These are phyloP conservation scores for Xylaria acuta DNA, from an alignment of 495 filamentous ascomycete genomes.

Conservation along the genomic window DNA sequence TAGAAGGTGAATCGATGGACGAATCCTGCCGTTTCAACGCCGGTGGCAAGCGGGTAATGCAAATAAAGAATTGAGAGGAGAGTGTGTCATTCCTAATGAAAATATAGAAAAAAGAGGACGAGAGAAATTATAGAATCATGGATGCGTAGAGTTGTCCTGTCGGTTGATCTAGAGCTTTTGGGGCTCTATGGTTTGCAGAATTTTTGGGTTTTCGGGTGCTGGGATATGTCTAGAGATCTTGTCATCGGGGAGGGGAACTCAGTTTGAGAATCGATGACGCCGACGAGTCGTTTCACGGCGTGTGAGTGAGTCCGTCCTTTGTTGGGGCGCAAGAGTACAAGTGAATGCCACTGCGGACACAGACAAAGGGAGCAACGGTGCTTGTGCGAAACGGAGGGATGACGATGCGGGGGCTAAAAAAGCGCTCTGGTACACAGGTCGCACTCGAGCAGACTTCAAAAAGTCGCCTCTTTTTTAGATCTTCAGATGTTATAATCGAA, in stretches of 20 bases:
- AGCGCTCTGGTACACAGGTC: slow-evolving; percentile 30
- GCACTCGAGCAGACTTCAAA: slow-evolving; percentile 53
- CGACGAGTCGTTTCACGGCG: slow-evolving; percentile 17
- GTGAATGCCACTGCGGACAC: slow-evolving; percentile 53
- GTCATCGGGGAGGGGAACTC: slow-evolving; percentile 12
- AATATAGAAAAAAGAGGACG: slow-evolving; percentile 11
- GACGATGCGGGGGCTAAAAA: slow-evolving; percentile 11
- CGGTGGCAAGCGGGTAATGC: slow-evolving; percentile 41
- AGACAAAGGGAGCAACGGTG: slow-evolving; percentile 33
- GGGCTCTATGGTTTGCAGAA: not conserved
- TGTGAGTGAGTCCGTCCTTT: slow-evolving; percentile 31
- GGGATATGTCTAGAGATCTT: slow-evolving; percentile 10
- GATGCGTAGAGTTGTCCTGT: slow-evolving; percentile 9
- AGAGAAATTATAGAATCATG: slow-evolving; percentile 19
- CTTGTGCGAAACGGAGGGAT: slow-evolving; percentile 6
- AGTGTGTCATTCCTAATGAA: slow-evolving; percentile 25
- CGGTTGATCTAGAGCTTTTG: not conserved
- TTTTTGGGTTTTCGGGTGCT: not conserved
- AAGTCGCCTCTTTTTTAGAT: slow-evolving; percentile 49
- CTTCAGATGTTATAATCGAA: slow-evolving; percentile 55
- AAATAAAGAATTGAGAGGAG: slow-evolving; percentile 44
- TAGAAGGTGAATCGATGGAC: slow-evolving; percentile 38
- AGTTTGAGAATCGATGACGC: slow-evolving; percentile 19
- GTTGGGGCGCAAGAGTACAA: slow-evolving; percentile 52
- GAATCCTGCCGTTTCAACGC: slow-evolving; percentile 31